These are phyloP conservation scores for Geranomyces michiganensis DNA, from an alignment of 192 early-diverging fungal genomes.

Conservation along the genomic window DNA sequence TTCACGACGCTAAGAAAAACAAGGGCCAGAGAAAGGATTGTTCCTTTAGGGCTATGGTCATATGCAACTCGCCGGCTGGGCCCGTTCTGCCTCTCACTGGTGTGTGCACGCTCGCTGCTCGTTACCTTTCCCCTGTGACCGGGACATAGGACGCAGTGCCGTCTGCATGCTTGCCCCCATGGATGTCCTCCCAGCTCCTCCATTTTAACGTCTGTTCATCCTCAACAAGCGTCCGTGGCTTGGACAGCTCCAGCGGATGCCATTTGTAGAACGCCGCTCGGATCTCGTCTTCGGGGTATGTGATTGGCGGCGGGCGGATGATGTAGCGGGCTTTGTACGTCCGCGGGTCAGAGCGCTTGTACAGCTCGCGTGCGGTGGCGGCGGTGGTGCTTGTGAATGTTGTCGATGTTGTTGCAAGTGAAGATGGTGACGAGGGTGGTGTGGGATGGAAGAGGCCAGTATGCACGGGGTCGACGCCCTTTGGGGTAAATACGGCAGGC, in stretches of 20 bases:
- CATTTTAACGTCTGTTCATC: conserved; percentile 47
- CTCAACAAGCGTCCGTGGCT: conserved; percentile 75
- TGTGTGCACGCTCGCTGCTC: too few relatives aligned
- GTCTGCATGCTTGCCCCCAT: conserved; percentile 9
- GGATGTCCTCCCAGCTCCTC: conserved; percentile 22
- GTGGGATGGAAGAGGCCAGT: conserved; percentile 19
- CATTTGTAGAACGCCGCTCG: conserved; percentile 85
- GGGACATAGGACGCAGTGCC: conserved; percentile 34
- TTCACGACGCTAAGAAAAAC: conserved; percentile 73
- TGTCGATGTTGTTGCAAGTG: neutral
- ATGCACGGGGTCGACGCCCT: conserved; percentile 16
- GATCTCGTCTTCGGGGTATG: conserved; percentile 87
- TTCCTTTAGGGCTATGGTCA: too few relatives aligned
- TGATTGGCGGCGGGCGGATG: conserved; percentile 53
- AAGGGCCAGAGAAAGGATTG: too few relatives aligned
- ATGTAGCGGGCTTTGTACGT: conserved; percentile 32
- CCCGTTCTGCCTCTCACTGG: too few relatives aligned
- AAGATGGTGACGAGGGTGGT: neutral
- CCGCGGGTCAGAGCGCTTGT: conserved; percentile 16
- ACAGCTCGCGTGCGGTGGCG: neutral
- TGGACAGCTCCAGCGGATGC: conserved; percentile 87
- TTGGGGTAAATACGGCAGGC: conserved; percentile 11
- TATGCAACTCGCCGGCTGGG: too few relatives aligned
- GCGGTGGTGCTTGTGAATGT: neutral
- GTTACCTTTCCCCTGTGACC: conserved; percentile 86